Conservation (phyloP, 768 basidiomycete genomes). For the Lentinula detonsa region DNA sequence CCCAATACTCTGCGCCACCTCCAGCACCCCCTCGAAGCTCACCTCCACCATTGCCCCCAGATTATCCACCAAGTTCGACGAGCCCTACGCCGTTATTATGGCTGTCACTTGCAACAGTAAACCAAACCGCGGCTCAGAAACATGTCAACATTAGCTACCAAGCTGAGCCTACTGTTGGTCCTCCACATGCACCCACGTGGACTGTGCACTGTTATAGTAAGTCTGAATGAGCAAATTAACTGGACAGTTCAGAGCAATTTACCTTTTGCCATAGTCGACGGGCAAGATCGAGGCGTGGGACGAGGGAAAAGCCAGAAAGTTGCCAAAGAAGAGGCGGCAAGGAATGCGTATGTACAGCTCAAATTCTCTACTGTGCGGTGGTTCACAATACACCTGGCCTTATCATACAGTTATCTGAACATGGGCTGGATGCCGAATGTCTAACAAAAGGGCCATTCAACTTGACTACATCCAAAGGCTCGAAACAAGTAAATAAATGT, state of each 20-base stretch:
- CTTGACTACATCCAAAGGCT: too few relatives aligned
- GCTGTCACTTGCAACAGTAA: constrained; percentile 41
- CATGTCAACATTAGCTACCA: constrained; percentile 39
- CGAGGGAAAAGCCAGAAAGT: constrained; percentile 53
- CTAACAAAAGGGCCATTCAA: too few relatives aligned
- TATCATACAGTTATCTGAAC: background rate
- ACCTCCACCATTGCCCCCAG: constrained; percentile 10
- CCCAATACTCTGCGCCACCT: constrained; percentile 8
- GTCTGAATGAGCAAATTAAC: constrained; percentile 12
- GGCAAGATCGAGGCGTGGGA: constrained; percentile 41
- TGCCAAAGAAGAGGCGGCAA: constrained; percentile 68
- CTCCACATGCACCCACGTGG: constrained; percentile 53
- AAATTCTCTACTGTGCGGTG: background rate
- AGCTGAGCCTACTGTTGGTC: constrained; percentile 36
- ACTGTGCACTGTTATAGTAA: constrained; percentile 47
- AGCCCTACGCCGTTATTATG: constrained; percentile 10
- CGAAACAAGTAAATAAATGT: too few relatives aligned
- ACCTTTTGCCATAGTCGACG: constrained; percentile 37
- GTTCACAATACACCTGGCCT: background rate
- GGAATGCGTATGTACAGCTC: constrained; percentile 38
- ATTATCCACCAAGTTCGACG: background rate
- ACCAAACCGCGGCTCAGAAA: constrained; percentile 47
- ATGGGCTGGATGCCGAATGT: background rate
- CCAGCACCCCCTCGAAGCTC: constrained; percentile 17
- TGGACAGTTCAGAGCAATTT: background rate